Conservation (phyloP, 768 basidiomycete species). For the Lactarius evosmus region DNA sequence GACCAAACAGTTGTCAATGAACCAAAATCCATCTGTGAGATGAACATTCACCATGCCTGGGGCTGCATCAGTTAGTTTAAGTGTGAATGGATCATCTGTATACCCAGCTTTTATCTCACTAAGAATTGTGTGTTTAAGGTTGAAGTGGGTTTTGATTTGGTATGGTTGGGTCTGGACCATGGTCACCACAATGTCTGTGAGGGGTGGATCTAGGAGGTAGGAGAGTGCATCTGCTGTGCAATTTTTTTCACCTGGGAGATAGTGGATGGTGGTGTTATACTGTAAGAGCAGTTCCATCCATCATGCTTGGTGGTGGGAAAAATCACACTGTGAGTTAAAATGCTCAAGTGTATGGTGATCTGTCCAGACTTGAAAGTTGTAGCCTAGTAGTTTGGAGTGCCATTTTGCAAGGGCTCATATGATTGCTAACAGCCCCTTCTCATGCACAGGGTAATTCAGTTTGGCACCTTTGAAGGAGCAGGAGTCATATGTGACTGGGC, state of each 20-base stretch:
- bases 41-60: too few species aligned
- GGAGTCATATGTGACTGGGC: too few species aligned
- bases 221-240: constrained; percentile 32
- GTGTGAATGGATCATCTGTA: too few species aligned
- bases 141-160: constrained; percentile 19
- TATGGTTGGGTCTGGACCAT: constrained; percentile 27
- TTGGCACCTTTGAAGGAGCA: too few species aligned
- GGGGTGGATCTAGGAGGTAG: constrained; percentile 31
- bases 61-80: too few species aligned
- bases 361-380: constrained; percentile 30
- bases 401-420: constrained; percentile 40
- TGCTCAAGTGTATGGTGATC: constrained; percentile 34
- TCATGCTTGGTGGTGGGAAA: constrained; percentile 31
- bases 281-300: constrained; percentile 34
- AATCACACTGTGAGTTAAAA: constrained; percentile 29
- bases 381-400: constrained; percentile 31
- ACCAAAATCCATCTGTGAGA: too few species aligned
- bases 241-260: constrained; percentile 34
- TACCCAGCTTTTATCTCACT: too few species aligned
- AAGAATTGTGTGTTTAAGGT: too few species aligned
- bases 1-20: too few species aligned
- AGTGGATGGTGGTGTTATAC: constrained; percentile 35
- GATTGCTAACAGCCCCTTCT: too few species aligned
- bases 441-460: too few species aligned
- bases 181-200: constrained; percentile 30